Conservation (phyloP, 75 land plant genomes). For the Chamaecyparis obtusa region DNA sequence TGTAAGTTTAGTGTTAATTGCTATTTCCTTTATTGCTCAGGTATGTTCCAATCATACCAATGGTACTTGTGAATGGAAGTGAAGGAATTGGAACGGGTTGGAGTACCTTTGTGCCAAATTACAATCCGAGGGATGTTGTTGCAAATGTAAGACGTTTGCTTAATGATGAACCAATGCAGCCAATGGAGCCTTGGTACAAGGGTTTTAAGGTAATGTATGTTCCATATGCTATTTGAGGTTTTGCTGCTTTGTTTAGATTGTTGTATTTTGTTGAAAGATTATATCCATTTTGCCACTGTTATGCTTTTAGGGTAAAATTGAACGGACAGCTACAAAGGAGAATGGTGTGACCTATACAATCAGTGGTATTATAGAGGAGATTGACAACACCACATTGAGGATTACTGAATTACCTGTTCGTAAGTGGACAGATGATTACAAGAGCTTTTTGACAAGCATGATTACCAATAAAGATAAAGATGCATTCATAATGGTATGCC, state of each 20-base stretch:
- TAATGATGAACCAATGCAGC: conserved; percentile 68
- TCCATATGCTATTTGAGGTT: not conserved
- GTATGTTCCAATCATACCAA: conserved; percentile 88
- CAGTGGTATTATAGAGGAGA: conserved; percentile 76
- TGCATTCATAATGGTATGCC: conserved; percentile 77
- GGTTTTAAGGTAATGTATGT: conserved; percentile 63
- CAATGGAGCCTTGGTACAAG: conserved; percentile 98
- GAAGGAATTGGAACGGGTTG: conserved; percentile 99
- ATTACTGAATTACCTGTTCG: conserved; percentile 90
- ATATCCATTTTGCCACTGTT: not conserved
- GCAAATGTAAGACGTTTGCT: conserved; percentile 71
- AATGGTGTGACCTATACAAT: conserved; percentile 68
- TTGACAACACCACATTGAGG: conserved; percentile 71
- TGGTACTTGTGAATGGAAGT: conserved; percentile 96
- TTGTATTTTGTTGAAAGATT: not conserved
- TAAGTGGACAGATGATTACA: conserved; percentile 94
- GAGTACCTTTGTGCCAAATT: conserved; percentile 96
- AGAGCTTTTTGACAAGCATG: conserved; percentile 74
- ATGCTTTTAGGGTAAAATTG: conserved; percentile 67
- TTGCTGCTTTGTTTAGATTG: not conserved
- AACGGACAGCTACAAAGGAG: conserved; percentile 73
- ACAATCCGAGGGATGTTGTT: conserved; percentile 91
- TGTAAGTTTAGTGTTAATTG: not conserved
- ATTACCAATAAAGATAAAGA: conserved; percentile 66
- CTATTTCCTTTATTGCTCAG: conserved; percentile 28